These are phyloP conservation scores for Saccharomycopsis sp. DNA, from an alignment of 805 yeast genomes.

Conservation along the genomic window DNA sequence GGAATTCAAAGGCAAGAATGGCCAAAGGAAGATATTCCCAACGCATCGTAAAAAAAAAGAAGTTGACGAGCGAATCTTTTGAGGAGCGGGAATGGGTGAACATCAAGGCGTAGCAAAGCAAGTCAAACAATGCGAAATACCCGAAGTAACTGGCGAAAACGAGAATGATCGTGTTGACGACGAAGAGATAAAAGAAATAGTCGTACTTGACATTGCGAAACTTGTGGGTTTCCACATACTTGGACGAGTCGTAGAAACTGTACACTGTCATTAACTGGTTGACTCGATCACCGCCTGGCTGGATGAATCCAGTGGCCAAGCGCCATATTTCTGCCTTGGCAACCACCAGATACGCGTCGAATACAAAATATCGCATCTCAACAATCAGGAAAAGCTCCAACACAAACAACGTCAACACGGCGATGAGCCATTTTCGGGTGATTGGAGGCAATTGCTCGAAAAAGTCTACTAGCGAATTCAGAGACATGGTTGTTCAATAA, in stretches of 20 bases:
- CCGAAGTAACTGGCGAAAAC: background rate
- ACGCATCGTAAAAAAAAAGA: conserved; percentile 3
- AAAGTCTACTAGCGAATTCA: background rate
- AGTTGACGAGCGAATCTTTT: background rate
- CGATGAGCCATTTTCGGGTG: background rate
- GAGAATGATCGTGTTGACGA: background rate
- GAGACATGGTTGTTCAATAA: background rate
- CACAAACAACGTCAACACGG: conserved; percentile 1
- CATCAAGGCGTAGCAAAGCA: background rate
- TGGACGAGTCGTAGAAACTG: conserved; percentile 3
- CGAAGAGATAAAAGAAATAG: conserved; percentile 1
- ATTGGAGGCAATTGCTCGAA: conserved; percentile 2
- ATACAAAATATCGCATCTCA: background rate
- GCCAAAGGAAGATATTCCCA: background rate
- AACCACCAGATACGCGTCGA: background rate
- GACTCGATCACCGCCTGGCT: background rate
- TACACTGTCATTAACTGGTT: background rate
- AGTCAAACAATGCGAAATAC: background rate
- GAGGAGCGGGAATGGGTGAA: background rate
- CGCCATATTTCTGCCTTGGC: conserved; percentile 4
- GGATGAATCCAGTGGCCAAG: background rate
- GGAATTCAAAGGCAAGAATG: background rate
- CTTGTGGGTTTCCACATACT: background rate
- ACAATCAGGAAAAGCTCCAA: background rate
- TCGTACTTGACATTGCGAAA: background rate